A percentile compares a stretch with the other conserved stretches of the same genome.
phyloP scores from a whole-genome alignment of 495 filamentous ascomycete genomes.

The Penicillium silybi region DNA sequence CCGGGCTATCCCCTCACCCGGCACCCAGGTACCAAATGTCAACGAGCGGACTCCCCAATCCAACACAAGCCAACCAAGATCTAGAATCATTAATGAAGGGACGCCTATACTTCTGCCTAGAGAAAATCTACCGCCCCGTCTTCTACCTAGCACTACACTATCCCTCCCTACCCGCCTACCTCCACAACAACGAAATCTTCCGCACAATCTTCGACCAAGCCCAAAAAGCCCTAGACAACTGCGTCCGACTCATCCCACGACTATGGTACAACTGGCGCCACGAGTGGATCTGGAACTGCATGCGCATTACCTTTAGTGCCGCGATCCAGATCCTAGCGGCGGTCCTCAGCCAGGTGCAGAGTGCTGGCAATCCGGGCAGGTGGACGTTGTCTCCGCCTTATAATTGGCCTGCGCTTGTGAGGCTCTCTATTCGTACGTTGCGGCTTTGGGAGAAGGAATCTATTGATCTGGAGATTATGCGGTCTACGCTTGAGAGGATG shows the following conservation, averaged over 20 bases:
- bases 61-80: conserved; percentile 11
- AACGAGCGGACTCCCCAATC: conserved; percentile 1
- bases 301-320: conserved; percentile 16
- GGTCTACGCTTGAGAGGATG: conserved; percentile 21
- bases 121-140: conserved; percentile 24
- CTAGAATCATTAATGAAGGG: conserved; percentile 18
- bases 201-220: conserved; percentile 11
- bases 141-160: conserved; percentile 26
- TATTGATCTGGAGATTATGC: conserved; percentile 24
- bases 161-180: conserved; percentile 13
- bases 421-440: conserved; percentile 20
- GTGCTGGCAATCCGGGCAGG: background rate
- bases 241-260: conserved; percentile 18
- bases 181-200: conserved; percentile 12
- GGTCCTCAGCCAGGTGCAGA: conserved; percentile 13
- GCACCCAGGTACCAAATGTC: conserved; percentile 17
- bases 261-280: conserved; percentile 26
- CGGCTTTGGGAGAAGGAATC: conserved; percentile 18
- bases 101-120: conserved; percentile 13
- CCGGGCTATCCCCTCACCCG: background rate
- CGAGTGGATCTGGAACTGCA: conserved; percentile 23
- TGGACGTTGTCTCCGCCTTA: conserved; percentile 13
- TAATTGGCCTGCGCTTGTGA: conserved; percentile 20
- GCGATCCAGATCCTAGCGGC: conserved; percentile 21
- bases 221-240: conserved; percentile 22